These are phyloP conservation scores for Boletus speciosus DNA, from an alignment of 768 basidiomycete genomes.

Conservation along the genomic window DNA sequence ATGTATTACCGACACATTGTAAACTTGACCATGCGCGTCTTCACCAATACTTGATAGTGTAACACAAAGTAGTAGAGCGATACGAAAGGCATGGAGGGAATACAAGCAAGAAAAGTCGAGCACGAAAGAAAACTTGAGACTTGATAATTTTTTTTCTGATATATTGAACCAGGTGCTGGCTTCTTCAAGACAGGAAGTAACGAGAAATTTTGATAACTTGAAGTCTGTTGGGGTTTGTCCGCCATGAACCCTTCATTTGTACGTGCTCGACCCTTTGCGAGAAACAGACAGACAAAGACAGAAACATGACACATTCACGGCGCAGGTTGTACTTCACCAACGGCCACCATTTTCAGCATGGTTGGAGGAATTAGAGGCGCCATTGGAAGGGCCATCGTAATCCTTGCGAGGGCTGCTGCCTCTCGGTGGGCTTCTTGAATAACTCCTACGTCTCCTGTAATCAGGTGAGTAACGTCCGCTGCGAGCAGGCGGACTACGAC, in stretches of 20 bases:
- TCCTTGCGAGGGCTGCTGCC: slow-evolving; percentile 59
- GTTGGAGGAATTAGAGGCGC: slow-evolving; percentile 33
- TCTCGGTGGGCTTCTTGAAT: slow-evolving; percentile 76
- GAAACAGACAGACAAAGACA: slow-evolving; percentile 26
- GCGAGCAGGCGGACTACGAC: slow-evolving; percentile 69
- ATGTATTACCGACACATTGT: slow-evolving; percentile 37
- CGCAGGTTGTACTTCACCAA: slow-evolving; percentile 50
- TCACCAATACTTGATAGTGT: slow-evolving; percentile 38
- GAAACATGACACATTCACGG: slow-evolving; percentile 25
- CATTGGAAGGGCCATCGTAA: slow-evolving; percentile 43
- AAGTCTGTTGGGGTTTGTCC: slow-evolving; percentile 35
- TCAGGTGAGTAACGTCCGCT: slow-evolving; percentile 74
- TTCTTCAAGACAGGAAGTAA: slow-evolving; percentile 48
- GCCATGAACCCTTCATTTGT: slow-evolving; percentile 42
- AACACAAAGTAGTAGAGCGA: slow-evolving; percentile 48
- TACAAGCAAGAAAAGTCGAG: slow-evolving; percentile 51
- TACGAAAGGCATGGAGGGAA: slow-evolving; percentile 36
- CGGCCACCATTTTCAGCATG: slow-evolving; percentile 46
- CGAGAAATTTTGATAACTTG: slow-evolving; percentile 53
- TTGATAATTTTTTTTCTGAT: slow-evolving; percentile 51
- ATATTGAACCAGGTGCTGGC: slow-evolving; percentile 49
- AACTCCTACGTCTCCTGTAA: slow-evolving; percentile 70
- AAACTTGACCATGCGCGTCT: slow-evolving; percentile 36
- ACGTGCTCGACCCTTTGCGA: slow-evolving; percentile 42
- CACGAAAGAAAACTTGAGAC: slow-evolving; percentile 64